These are phyloP conservation scores for Rhizoclosmatium globosum DNA, from an alignment of 192 early-diverging fungal genomes.

Conservation along the genomic window DNA sequence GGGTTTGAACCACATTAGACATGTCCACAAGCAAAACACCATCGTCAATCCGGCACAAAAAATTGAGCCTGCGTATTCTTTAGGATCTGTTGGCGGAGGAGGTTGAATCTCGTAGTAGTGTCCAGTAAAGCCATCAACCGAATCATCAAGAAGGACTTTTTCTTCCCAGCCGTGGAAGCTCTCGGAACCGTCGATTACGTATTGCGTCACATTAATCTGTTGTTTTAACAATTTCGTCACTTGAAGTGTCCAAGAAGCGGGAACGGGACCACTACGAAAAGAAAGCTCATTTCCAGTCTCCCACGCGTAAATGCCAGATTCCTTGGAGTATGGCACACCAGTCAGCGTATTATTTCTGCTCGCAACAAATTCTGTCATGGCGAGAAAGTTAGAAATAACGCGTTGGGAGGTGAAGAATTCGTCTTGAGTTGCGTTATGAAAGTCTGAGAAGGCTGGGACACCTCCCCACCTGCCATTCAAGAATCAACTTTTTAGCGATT, in stretches of 20 bases:
- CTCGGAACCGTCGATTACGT: constrained; percentile 50
- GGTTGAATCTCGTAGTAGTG: constrained; percentile 47
- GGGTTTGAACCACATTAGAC: neutral
- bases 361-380: constrained; percentile 43
- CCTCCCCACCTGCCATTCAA: constrained; percentile 35
- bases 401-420: constrained; percentile 43
- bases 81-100: neutral
- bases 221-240: constrained; percentile 38
- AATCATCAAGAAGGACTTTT: constrained; percentile 21
- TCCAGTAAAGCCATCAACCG: constrained; percentile 49
- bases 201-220: constrained; percentile 30
- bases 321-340: constrained; percentile 50
- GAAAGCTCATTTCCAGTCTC: constrained; percentile 61
- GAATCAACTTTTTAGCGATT: too few species aligned
- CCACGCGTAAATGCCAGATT: constrained; percentile 55
- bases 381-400: constrained; percentile 38
- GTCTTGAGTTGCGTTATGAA: constrained; percentile 1
- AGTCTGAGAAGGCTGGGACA: constrained; percentile 16
- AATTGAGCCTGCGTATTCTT: neutral
- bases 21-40: neutral
- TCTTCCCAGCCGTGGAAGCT: constrained; percentile 41
- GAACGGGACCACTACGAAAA: constrained; percentile 29
- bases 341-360: constrained; percentile 55
- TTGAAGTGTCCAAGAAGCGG: constrained; percentile 48
- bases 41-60: neutral